Evolutionary conservation across 345 rosid species (phyloP), one percentile per base, ranked within the genome.

Genomic region (Dipteronia sinensis): DNA sequence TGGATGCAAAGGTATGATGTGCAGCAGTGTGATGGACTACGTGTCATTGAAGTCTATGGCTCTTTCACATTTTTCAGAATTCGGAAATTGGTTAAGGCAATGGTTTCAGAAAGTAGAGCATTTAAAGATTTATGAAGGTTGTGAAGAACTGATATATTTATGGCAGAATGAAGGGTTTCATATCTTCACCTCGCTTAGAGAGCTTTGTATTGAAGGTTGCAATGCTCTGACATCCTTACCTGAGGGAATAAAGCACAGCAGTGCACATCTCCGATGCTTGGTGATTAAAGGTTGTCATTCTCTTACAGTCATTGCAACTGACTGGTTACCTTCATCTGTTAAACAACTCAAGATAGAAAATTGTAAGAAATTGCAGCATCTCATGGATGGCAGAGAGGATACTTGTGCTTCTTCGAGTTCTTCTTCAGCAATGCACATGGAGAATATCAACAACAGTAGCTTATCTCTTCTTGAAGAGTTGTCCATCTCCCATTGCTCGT

Each of bases 61-160:
- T 8, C 40, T 73, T 23, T 73, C 68, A 25, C 29, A 42, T 62
- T 1, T 15, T 73, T 62, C 25, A 15, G 23, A 42, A 13, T 73
- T 23, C 12, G 44, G 23, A 9, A 47, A 15, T 10, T 27, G 22
- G 77, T 29, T 15, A 11, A 27, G 27, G 16, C 69, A 25, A 10
- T 17, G 7, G 34, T 38, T 72, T 56, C 65, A 19, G 34, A 56
- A 58, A n/a, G 65, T 72, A 9, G 65, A 56, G 38, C 3, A 5
- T 34, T 46, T 72, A 3, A n/a, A 72, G 75, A 56, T 56, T n/a
- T n/a, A n/a, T 22, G 16, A 10, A 10, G 51, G 65, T n/a, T 72
- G 75, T 34, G 46, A 53, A n/a, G 51, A 56, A 72, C 49, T 72
- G 10, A 13, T 15, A 7, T 20, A 47, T 27, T 51, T 70, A 58